phyloP scores from a whole-genome alignment of 2,329 filamentous ascomycete species.

The Spiromastix sp. region DNA sequence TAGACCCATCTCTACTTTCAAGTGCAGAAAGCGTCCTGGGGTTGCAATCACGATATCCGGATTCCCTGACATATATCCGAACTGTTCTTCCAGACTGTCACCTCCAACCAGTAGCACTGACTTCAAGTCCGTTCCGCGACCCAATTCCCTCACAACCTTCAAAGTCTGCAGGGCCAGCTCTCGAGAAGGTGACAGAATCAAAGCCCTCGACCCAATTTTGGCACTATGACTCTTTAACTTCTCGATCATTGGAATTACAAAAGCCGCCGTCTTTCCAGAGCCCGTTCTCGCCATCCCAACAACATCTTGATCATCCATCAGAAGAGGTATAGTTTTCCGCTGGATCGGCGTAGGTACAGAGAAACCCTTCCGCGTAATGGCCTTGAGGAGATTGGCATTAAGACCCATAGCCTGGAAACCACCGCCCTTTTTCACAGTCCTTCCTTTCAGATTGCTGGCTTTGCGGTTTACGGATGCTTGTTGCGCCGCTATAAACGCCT shows the following conservation, averaged over 20 bases:
- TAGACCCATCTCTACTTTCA: slow-evolving; percentile 92
- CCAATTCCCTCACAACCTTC: slow-evolving; percentile 92
- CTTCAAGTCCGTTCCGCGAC: slow-evolving; percentile 80
- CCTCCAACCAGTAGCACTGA: slow-evolving; percentile 87
- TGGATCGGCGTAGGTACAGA: slow-evolving; percentile 95
- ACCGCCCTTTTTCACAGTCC: slow-evolving; percentile 84
- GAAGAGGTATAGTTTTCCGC: slow-evolving; percentile 85
- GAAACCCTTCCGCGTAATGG: slow-evolving; percentile 89
- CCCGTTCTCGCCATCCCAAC: slow-evolving; percentile 98
- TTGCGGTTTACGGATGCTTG: slow-evolving; percentile 86
- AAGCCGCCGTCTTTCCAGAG: slow-evolving; percentile 95
- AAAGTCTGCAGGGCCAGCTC: slow-evolving; percentile 91
- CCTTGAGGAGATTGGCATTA: slow-evolving; percentile 73
- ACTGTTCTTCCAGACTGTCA: slow-evolving; percentile 92
- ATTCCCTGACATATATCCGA: slow-evolving; percentile 82
- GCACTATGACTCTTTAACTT: slow-evolving; percentile 79
- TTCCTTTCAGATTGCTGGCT: slow-evolving; percentile 67
- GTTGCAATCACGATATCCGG: slow-evolving; percentile 97
- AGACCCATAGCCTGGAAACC: slow-evolving; percentile 94
- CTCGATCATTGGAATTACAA: slow-evolving; percentile 98
- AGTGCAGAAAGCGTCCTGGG: slow-evolving; percentile 86
- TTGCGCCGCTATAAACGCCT: slow-evolving; percentile 79
- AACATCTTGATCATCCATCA: slow-evolving; percentile 86
- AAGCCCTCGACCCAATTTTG: slow-evolving; percentile 71
- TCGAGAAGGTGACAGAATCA: slow-evolving; percentile 85